These are phyloP conservation scores for Lepidium aucheri DNA, from an alignment of 345 rosid genomes.

Conservation along the genomic window DNA sequence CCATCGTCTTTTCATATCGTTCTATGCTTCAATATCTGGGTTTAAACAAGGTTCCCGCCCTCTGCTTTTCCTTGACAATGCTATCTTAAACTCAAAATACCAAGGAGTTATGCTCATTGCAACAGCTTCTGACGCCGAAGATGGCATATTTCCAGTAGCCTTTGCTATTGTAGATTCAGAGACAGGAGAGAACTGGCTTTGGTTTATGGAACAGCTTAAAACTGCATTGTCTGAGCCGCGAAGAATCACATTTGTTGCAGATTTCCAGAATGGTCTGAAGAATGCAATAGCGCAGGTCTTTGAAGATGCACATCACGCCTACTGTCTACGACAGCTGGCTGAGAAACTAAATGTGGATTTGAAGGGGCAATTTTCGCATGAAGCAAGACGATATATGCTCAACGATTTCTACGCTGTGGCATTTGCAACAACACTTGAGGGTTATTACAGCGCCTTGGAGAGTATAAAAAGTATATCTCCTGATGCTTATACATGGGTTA, in stretches of 20 bases:
- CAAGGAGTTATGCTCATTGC: slow-evolving; percentile 75
- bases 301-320: slow-evolving; percentile 64
- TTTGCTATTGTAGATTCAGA: slow-evolving; percentile 78
- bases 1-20: slow-evolving; percentile 77
- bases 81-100: slow-evolving; percentile 67
- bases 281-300: slow-evolving; percentile 56
- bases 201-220: slow-evolving; percentile 76
- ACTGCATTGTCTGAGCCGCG: slow-evolving; percentile 45
- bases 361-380: slow-evolving; percentile 85
- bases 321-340: slow-evolving; percentile 73
- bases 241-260: slow-evolving; percentile 75
- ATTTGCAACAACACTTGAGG: slow-evolving; percentile 49
- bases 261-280: slow-evolving; percentile 66
- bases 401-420: slow-evolving; percentile 83
- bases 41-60: slow-evolving; percentile 87
- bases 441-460: slow-evolving; percentile 47
- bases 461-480: slow-evolving; percentile 69
- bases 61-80: slow-evolving; percentile 71
- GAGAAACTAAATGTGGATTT: slow-evolving; percentile 67
- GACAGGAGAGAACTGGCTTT: slow-evolving; percentile 78
- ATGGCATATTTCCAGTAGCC: slow-evolving; percentile 75
- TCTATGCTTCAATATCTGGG: slow-evolving; percentile 75
- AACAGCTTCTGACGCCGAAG: slow-evolving; percentile 68
- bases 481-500: slow-evolving; percentile 75
- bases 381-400: slow-evolving; percentile 78